Evolutionary conservation across 106 monocot genomes (phyloP), one percentile per base, ranked within the genome.

Genomic region (Alisma plantagoaquatica): DNA sequence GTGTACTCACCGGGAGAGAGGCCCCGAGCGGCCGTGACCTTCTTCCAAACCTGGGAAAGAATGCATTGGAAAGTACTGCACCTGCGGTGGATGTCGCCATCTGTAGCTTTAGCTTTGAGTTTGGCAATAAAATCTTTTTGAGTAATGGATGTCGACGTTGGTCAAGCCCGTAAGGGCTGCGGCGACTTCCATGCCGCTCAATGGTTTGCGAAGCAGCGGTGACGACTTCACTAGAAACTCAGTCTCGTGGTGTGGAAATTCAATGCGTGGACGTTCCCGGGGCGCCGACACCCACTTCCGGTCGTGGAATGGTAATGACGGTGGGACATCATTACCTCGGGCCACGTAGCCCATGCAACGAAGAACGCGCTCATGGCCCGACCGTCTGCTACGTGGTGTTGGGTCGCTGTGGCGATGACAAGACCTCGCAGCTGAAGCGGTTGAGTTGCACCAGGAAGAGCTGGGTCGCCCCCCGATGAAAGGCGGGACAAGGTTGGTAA

Each of bases 41-140:
- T 59, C 43, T 59, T 59, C 58, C 58, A 59, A 15, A 59, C 12
- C 23, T 59, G 58, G 1, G 53, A 2, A 4, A 53, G 53, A 15
- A 53, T 27, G 27, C 53, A 53, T 20, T 53, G 53, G 14, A 56
- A 56, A 14, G 56, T 56, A 23, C 56, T 56, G 56, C 20, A 56
- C 38, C 56, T 18, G 35, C 56, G 24, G 53, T 19, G 17, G 6
- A 35, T 31, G n/a, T n/a, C n/a, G n/a, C n/a, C n/a, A n/a, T n/a
- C 12, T 14, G 23, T 2, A n/a, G n/a, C n/a, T n/a, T n/a, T n/a
- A n/a, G n/a, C n/a, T n/a, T n/a, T n/a, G n/a, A n/a, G n/a, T n/a
- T n/a, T n/a, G n/a, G 33, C 33, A 56, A 3, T 35, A 1, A 14
- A 56, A 56, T 9, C 41, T 11, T 0, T 8, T 21, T 32, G 56